phyloP scores from a whole-genome alignment of 2,329 filamentous ascomycete genomes.

The Aureobasidium melanogenum region DNA sequence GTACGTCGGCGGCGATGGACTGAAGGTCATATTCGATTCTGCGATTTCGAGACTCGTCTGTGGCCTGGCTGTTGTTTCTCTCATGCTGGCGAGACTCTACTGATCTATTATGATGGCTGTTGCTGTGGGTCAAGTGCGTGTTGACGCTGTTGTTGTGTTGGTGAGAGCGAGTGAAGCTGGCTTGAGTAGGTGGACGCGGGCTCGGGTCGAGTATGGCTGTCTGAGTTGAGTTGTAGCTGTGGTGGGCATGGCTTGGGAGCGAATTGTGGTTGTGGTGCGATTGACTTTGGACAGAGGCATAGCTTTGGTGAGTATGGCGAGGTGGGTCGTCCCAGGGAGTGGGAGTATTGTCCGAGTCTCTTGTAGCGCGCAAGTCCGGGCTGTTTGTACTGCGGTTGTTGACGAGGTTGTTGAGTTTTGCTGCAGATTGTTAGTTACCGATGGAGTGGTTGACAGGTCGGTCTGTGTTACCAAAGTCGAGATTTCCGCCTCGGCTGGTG shows the following conservation, averaged over 20 bases:
- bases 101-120: not conserved
- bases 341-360: slow-evolving; percentile 40
- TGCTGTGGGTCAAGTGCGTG: not conserved
- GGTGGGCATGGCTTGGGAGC: not conserved
- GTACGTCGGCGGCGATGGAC: slow-evolving; percentile 82
- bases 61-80: slow-evolving; percentile 71
- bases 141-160: slow-evolving; percentile 7
- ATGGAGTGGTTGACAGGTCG: not conserved
- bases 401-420: slow-evolving; percentile 91
- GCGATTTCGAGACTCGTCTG: slow-evolving; percentile 61
- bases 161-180: not conserved
- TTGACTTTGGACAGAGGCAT: not conserved
- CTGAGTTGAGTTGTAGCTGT: slow-evolving; percentile 1
- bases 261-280: not conserved
- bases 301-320: not conserved
- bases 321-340: slow-evolving; percentile 53
- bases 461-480: slow-evolving; percentile 33
- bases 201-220: not conserved
- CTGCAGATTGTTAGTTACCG: slow-evolving; percentile 37
- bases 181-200: slow-evolving; percentile 1
- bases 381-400: slow-evolving; percentile 66
- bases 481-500: slow-evolving; percentile 84
- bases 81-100: slow-evolving; percentile 42
- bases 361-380: slow-evolving; percentile 19
- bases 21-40: slow-evolving; percentile 93